Evolutionary conservation across 768 basidiomycete species (phyloP).

Genomic region (Phylloporus rhodoxanthus): DNA sequence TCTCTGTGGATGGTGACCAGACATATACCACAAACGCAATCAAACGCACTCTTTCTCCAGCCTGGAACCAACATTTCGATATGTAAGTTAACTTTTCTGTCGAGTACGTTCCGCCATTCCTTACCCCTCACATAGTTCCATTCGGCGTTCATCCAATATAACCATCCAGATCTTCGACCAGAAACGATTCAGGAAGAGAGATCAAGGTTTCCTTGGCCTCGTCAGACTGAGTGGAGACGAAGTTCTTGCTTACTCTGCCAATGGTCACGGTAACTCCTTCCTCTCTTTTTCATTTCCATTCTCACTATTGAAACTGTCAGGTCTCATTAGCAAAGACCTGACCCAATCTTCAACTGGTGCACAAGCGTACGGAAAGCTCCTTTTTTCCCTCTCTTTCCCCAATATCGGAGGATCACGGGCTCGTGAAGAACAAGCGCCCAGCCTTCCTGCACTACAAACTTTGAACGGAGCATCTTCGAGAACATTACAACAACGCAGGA

Average conservation of each 20-base stretch:
- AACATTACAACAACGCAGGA: conserved; percentile 15
- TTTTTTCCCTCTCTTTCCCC: conserved; percentile 53
- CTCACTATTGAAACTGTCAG: conserved; percentile 30
- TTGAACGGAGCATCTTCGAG: conserved; percentile 10
- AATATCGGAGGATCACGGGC: conserved; percentile 19
- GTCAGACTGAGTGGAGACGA: conserved; percentile 52
- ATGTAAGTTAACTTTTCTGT: conserved; percentile 47
- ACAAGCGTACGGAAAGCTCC: conserved; percentile 77
- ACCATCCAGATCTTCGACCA: conserved; percentile 88
- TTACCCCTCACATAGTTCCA: conserved; percentile 39
- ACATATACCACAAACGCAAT: conserved; percentile 70
- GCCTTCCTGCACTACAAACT: conserved; percentile 13
- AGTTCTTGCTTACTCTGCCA: conserved; percentile 44
- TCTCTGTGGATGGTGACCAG: conserved; percentile 82
- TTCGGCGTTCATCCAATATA: conserved; percentile 70
- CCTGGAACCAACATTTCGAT: conserved; percentile 86
- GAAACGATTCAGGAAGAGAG: conserved; percentile 79
- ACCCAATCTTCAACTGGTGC: conserved; percentile 20
- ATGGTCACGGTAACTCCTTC: conserved; percentile 37
- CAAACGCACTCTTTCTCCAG: conserved; percentile 61
- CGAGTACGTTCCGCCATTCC: conserved; percentile 1
- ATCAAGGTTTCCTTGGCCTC: conserved; percentile 70
- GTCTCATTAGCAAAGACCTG: conserved; percentile 65
- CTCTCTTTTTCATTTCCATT: not conserved
- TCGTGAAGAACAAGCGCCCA: conserved; percentile 14